phyloP scores from a whole-genome alignment of 2,329 filamentous ascomycete species.

The Fusarium illudens region DNA sequence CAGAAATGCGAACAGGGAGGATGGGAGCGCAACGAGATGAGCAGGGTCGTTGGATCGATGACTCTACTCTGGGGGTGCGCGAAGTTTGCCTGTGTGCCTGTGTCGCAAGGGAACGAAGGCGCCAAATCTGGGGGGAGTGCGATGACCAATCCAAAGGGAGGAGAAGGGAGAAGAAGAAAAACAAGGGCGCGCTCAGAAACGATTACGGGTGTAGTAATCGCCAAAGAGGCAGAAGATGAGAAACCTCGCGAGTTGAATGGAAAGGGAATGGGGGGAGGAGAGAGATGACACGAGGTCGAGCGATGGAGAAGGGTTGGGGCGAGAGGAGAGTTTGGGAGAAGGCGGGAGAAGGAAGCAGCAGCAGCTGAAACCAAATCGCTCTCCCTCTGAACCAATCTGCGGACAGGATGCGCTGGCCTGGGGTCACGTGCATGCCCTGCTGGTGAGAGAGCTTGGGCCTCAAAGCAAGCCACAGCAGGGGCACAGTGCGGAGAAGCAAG shows the following conservation, averaged over 20 bases:
- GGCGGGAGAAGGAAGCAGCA: constrained; percentile 36
- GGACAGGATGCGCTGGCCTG: constrained; percentile 1
- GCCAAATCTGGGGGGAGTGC: constrained; percentile 13
- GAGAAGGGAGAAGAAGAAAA: constrained; percentile 6
- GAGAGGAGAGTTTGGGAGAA: constrained; percentile 39
- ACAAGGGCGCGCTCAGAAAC: constrained; percentile 24
- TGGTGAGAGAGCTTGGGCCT: background rate
- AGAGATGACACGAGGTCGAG: constrained; percentile 38
- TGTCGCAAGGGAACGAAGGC: constrained; percentile 32
- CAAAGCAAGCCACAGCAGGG: background rate
- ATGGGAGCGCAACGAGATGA: constrained; percentile 19
- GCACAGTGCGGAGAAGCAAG: background rate
- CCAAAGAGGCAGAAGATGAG: constrained; percentile 34
- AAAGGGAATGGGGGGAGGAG: constrained; percentile 27
- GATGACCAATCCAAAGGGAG: constrained; percentile 30
- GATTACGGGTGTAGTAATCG: constrained; percentile 29
- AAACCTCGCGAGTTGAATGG: constrained; percentile 32
- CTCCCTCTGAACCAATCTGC: constrained; percentile 14
- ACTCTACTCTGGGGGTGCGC: constrained; percentile 27
- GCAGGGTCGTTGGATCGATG: constrained; percentile 22
- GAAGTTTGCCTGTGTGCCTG: constrained; percentile 24
- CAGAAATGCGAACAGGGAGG: constrained; percentile 1
- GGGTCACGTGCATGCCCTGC: constrained; percentile 22
- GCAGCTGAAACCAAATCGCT: constrained; percentile 27
- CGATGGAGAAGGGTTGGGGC: constrained; percentile 8